Evolutionary conservation across 768 basidiomycete genomes (phyloP), one percentile per base, ranked within the genome.

Genomic region (Phallus indusiatus): DNA sequence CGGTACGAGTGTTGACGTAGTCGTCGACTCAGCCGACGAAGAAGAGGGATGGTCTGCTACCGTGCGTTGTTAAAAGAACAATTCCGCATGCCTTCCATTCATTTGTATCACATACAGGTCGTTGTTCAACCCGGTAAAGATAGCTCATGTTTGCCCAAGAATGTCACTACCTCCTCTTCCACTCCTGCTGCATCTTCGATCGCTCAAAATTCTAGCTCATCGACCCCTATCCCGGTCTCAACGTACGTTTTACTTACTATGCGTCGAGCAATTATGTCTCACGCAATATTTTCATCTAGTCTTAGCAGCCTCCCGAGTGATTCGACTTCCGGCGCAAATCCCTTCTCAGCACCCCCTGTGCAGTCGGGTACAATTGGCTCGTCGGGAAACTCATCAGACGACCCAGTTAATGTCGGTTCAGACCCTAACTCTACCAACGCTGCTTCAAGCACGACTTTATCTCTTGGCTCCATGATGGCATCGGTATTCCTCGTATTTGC

Each of bases 1-100:
- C 12, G 82, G 82, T 37, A 75, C 74, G 20, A 61, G 72, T 28
- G 73, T 85, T 42, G 67, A 74, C 62, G 62, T 89, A 34, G 84
- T 78, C 16, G 61, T 88, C 17, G 68, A 78, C 61, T 86, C 88
- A 66, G 65, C 70, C 1, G 56, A 65, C 35, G 80, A 73, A 28
- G 67, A 83, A 2, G 86, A 89, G 64, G 86, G 79, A 2, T 91
- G 88, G 88, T 82, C 80, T 63, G 75, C 72, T 36, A 64, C 63
- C 11, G 88, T 88, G 61, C 67, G 82, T 76, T 42, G 21, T 24
- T 61, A 1, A 33, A 36, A 3, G 28, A 28, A 2, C 28, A n/a
- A n/a, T 28, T 7, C 7, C 28, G 46, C 46, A n/a, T 18, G 12
- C 42, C 21, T 50, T 9, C 6, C 9, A 47, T 57, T 14, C 53